phyloP scores from a whole-genome alignment of 495 filamentous ascomycete genomes.

The Annulohypoxylon moriforme region DNA sequence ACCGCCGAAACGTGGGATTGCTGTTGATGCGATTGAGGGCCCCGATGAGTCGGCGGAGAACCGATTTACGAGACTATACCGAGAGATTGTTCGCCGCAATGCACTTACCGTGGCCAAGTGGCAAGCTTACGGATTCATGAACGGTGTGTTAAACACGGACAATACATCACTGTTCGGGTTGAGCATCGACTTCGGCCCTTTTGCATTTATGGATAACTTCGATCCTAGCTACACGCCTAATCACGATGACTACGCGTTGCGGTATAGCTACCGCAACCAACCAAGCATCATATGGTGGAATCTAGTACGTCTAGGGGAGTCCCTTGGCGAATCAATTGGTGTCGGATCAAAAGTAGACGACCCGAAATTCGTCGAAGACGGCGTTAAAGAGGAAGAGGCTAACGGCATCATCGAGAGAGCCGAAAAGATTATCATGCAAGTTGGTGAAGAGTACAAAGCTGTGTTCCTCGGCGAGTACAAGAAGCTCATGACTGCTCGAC shows the following conservation, averaged over 20 bases:
- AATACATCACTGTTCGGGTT: slow-evolving; percentile 93
- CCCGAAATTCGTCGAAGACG: slow-evolving; percentile 73
- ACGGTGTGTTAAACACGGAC: slow-evolving; percentile 93
- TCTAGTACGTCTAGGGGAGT: slow-evolving; percentile 88
- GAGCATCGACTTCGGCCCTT: slow-evolving; percentile 93
- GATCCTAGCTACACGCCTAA: slow-evolving; percentile 96
- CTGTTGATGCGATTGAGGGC: slow-evolving; percentile 69
- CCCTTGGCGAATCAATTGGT: slow-evolving; percentile 89
- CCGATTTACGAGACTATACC: slow-evolving; percentile 85
- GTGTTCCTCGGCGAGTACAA: slow-evolving; percentile 91
- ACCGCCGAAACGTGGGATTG: slow-evolving; percentile 61
- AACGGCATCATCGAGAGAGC: slow-evolving; percentile 79
- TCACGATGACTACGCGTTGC: slow-evolving; percentile 88
- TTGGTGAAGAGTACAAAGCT: slow-evolving; percentile 85
- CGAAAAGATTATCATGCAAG: slow-evolving; percentile 79
- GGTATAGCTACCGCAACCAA: slow-evolving; percentile 94
- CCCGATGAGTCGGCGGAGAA: slow-evolving; percentile 77
- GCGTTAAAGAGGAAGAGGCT: slow-evolving; percentile 73
- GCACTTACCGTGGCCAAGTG: slow-evolving; percentile 90
- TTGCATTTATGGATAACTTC: slow-evolving; percentile 96
- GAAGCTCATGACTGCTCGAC: slow-evolving; percentile 76
- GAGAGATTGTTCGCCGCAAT: slow-evolving; percentile 87
- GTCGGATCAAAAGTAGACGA: slow-evolving; percentile 75
- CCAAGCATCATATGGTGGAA: slow-evolving; percentile 99
- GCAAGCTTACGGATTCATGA: slow-evolving; percentile 98